phyloP scores from a whole-genome alignment of 2,329 filamentous ascomycete species.

The Cytospora schulzeri region DNA sequence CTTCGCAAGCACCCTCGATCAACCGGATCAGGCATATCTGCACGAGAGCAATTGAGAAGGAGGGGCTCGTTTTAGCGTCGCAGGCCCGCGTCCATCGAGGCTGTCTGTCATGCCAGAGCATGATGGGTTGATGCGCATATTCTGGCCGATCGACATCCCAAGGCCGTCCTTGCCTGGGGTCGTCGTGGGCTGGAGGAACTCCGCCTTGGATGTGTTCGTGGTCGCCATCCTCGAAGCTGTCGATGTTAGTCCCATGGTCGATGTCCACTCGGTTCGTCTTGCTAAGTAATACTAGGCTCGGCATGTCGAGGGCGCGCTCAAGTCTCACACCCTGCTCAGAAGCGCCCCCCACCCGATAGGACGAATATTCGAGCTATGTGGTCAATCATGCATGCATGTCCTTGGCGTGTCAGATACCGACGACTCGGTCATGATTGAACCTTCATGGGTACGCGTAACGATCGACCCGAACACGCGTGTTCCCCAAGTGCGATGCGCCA shows the following conservation, averaged over 20 bases:
- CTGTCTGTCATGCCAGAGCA: constrained; percentile 64
- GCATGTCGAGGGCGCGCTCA: constrained; percentile 86
- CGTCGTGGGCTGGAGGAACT: constrained; percentile 95
- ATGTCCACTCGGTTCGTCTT: constrained; percentile 24
- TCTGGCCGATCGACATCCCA: constrained; percentile 90
- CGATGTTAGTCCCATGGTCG: constrained; percentile 61
- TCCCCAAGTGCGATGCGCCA: constrained; percentile 75
- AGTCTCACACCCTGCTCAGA: constrained; percentile 79
- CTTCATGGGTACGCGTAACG: constrained; percentile 68
- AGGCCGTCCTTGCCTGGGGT: constrained; percentile 75
- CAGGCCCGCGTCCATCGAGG: constrained; percentile 35
- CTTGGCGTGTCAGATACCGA: constrained; percentile 77
- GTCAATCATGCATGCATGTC: constrained; percentile 79
- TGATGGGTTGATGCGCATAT: constrained; percentile 95
- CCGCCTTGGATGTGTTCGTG: constrained; percentile 85
- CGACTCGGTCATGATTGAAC: constrained; percentile 58
- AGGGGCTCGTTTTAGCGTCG: constrained; percentile 82
- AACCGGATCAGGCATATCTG: constrained; percentile 79
- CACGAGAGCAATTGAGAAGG: constrained; percentile 90
- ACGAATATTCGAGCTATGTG: constrained; percentile 83
- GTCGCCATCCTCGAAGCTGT: constrained; percentile 88
- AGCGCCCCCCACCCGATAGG: constrained; percentile 78
- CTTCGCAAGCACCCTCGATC: constrained; percentile 74
- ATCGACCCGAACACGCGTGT: constrained; percentile 53
- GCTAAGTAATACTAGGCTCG: constrained; percentile 56